A percentile compares a stretch with the other conserved stretches of the same genome.
phyloP scores from a whole-genome alignment of 2,329 filamentous ascomycete genomes.

The Ilyonectria robusta region DNA sequence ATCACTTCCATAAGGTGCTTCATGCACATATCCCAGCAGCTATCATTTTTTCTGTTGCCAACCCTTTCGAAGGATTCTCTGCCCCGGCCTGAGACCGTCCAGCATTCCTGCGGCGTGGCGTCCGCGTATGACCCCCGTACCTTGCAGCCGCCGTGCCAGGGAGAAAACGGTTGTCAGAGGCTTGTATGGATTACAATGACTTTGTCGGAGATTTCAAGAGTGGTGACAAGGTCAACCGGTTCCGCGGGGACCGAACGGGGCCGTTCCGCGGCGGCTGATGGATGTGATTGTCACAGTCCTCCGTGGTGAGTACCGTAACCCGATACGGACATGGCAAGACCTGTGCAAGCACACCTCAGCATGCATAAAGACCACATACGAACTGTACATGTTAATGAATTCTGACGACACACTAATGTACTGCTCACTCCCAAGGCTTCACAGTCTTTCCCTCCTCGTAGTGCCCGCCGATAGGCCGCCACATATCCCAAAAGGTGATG shows the following conservation, averaged over 20 bases:
- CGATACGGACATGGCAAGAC: no score
- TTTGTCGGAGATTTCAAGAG: no score
- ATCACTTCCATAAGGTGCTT: no score
- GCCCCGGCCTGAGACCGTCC: conserved; percentile 3
- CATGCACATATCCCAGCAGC: no score
- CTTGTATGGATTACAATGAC: neutral
- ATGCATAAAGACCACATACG: neutral
- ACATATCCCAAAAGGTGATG: conserved; percentile 41
- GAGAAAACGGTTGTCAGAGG: neutral
- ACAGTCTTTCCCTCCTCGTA: conserved; percentile 34
- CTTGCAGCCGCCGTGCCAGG: neutral
- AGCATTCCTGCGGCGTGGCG: neutral
- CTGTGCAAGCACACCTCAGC: neutral
- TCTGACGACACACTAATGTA: neutral
- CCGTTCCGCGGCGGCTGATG: no score
- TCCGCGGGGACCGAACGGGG: no score
- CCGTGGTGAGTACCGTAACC: no score
- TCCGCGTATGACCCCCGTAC: neutral
- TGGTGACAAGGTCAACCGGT: no score
- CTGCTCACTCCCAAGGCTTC: conserved; percentile 35
- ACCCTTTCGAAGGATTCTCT: neutral
- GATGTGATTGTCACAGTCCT: no score
- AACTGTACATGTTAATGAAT: neutral
- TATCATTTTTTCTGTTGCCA: no score
- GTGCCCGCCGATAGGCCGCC: conserved; percentile 38